These are phyloP conservation scores for Sphagnum contortum DNA, from an alignment of 225 moss, liverwort and hornwort genomes.

Conservation along the genomic window DNA sequence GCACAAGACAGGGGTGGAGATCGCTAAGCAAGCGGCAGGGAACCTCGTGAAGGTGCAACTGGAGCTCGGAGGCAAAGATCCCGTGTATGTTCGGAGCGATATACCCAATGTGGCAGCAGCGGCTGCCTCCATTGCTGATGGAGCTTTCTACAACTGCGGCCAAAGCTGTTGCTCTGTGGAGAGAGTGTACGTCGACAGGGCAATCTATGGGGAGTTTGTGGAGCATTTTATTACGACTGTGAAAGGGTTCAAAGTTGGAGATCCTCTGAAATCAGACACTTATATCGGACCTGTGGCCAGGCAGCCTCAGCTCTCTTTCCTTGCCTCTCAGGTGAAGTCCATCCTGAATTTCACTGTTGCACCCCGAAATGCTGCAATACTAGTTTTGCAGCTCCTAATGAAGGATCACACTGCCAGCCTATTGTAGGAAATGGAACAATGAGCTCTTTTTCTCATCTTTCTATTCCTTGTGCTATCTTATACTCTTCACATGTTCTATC, in stretches of 20 bases:
- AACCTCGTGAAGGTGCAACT: conserved; percentile 93
- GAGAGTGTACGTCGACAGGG: conserved; percentile 85
- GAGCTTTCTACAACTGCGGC: conserved; percentile 90
- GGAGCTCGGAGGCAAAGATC: conserved; percentile 96
- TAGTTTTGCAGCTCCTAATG: too few relatives aligned
- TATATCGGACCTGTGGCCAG: conserved; percentile 95
- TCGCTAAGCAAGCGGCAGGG: conserved; percentile 60
- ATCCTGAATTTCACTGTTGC: too few relatives aligned
- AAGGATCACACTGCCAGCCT: too few relatives aligned
- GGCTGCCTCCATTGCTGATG: conserved; percentile 84
- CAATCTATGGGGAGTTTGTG: conserved; percentile 69
- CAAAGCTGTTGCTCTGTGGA: conserved; percentile 99
- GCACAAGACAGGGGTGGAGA: conserved; percentile 67
- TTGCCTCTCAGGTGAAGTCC: conserved; percentile 63
- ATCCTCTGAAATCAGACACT: conserved; percentile 75
- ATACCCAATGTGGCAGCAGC: conserved; percentile 54
- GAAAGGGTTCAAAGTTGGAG: conserved; percentile 82
- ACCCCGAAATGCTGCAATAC: too few relatives aligned
- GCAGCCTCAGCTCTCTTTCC: conserved; percentile 66
- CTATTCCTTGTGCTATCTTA: too few relatives aligned
- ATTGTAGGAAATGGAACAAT: too few relatives aligned
- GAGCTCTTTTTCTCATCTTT: too few relatives aligned
- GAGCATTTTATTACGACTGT: conserved; percentile 60
- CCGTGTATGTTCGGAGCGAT: conserved; percentile 78
- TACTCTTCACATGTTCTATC: too few relatives aligned